A percentile compares a stretch with the other conserved stretches of the same genome.
Conservation (phyloP, 768 basidiomycete genomes). For the Phylloporus arenicola region DNA sequence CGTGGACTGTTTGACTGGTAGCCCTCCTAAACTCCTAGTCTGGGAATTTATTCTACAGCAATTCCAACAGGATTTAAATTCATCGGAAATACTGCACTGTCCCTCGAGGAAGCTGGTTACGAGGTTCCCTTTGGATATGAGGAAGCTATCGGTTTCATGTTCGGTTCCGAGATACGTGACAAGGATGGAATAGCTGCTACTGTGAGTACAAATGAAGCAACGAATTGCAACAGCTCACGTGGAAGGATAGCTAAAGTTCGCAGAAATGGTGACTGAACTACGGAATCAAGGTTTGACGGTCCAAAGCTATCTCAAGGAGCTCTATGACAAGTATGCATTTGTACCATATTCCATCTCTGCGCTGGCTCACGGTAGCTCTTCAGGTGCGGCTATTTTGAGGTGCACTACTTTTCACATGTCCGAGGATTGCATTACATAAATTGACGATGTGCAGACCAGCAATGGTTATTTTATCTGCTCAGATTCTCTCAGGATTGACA, state of each 20-base stretch:
- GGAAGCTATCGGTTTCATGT: constrained; percentile 91
- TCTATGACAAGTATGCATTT: constrained; percentile 52
- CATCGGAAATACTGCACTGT: constrained; percentile 78
- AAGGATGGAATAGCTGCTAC: constrained; percentile 86
- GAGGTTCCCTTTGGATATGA: constrained; percentile 82
- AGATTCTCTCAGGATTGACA: constrained; percentile 59
- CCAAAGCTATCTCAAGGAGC: constrained; percentile 49
- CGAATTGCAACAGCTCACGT: not conserved
- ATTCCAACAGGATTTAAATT: constrained; percentile 72
- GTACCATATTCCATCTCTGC: not conserved
- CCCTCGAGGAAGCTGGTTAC: constrained; percentile 59
- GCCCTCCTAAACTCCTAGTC: not conserved
- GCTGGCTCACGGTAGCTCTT: constrained; percentile 1
- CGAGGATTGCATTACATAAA: too few relatives aligned
- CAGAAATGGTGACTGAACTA: constrained; percentile 56
- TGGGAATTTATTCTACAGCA: not conserved
- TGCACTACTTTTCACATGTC: constrained; percentile 17
- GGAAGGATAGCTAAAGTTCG: constrained; percentile 53
- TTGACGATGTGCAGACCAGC: constrained; percentile 46
- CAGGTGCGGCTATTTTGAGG: constrained; percentile 79
- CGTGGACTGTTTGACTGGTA: constrained; percentile 80
- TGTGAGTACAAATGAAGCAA: constrained; percentile 33
- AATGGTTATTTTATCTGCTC: constrained; percentile 80
- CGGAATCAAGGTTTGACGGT: constrained; percentile 49
- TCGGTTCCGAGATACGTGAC: constrained; percentile 71